Percentiles rank a stretch among this genome's conserved stretches.
These are phyloP conservation scores for Thyridium curvatum DNA, from an alignment of 2,329 filamentous ascomycete species.

Conservation along the genomic window DNA sequence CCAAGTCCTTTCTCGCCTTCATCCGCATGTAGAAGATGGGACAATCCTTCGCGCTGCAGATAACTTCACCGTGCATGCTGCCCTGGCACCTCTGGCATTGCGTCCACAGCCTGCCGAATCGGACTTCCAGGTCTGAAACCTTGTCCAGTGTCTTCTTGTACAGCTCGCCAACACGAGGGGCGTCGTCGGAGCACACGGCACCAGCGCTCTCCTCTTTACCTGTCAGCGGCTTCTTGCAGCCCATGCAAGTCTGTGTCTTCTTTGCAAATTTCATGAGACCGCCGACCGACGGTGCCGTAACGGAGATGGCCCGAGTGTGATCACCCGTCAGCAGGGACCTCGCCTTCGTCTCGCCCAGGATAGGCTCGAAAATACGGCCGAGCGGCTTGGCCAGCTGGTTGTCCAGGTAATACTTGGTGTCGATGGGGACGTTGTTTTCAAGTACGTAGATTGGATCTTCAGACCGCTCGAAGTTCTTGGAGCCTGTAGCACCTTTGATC, in stretches of 20 bases:
- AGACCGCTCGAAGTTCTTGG: conserved; percentile 94
- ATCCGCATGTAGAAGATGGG: conserved; percentile 99
- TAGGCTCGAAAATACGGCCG: conserved; percentile 93
- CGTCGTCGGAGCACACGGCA: conserved; percentile 83
- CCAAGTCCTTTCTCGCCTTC: conserved; percentile 99
- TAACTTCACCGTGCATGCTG: conserved; percentile 96
- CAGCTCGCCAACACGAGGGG: conserved; percentile 79
- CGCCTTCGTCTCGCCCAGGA: conserved; percentile 80
- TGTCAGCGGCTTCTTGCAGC: conserved; percentile 92
- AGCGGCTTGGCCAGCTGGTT: conserved; percentile 96
- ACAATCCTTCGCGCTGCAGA: conserved; percentile 92
- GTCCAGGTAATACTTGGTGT: conserved; percentile 97
- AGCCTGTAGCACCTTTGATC: conserved; percentile 80
- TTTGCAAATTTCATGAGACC: conserved; percentile 98
- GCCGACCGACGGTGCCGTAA: conserved; percentile 84
- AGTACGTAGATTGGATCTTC: conserved; percentile 97
- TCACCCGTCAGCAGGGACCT: conserved; percentile 81
- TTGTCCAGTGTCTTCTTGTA: conserved; percentile 88
- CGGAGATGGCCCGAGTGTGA: conserved; percentile 89
- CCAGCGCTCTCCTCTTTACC: conserved; percentile 66
- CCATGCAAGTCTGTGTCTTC: conserved; percentile 97
- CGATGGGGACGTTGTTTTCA: conserved; percentile 95
- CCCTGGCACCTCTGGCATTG: conserved; percentile 97
- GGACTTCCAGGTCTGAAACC: conserved; percentile 85
- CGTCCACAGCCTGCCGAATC: conserved; percentile 91